Conservation (phyloP, 768 basidiomycete genomes). For the Tulasnella sp. region DNA sequence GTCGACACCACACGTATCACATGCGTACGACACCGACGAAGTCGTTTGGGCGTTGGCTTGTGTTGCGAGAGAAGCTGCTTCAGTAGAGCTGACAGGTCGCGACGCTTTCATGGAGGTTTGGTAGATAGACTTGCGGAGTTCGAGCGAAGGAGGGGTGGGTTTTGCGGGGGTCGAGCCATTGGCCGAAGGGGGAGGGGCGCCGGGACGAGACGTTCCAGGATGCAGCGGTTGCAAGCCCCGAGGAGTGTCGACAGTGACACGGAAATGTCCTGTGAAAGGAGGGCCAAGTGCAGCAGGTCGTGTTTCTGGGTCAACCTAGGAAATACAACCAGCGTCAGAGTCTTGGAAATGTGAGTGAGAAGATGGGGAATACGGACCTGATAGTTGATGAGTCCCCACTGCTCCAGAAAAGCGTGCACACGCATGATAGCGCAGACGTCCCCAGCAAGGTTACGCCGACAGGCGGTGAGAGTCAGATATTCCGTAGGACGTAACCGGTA, state of each 20-base stretch:
- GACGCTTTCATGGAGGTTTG: slow-evolving; percentile 79
- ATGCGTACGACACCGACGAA: slow-evolving; percentile 45
- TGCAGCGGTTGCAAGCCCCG: slow-evolving; percentile 88
- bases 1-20: slow-evolving; percentile 92
- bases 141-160: slow-evolving; percentile 58
- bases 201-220: slow-evolving; percentile 44
- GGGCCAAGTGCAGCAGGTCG: slow-evolving; percentile 88
- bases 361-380: slow-evolving; percentile 49
- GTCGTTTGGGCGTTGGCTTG: slow-evolving; percentile 28
- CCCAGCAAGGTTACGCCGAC: slow-evolving; percentile 87
- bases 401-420: slow-evolving; percentile 95
- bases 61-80: slow-evolving; percentile 54
- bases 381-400: slow-evolving; percentile 98
- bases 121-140: slow-evolving; percentile 79
- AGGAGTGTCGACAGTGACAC: slow-evolving; percentile 92
- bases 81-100: slow-evolving; percentile 49
- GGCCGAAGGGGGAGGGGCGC: slow-evolving; percentile 40
- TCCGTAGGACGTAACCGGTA: slow-evolving; percentile 88
- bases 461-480: slow-evolving; percentile 95
- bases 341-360: background rate
- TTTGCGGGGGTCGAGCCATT: slow-evolving; percentile 29
- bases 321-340: background rate
- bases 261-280: slow-evolving; percentile 98
- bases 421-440: slow-evolving; percentile 99
- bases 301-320: slow-evolving; percentile 90